Conservation (phyloP, 208 protist genomes). For the Wallacemonas sp. region DNA sequence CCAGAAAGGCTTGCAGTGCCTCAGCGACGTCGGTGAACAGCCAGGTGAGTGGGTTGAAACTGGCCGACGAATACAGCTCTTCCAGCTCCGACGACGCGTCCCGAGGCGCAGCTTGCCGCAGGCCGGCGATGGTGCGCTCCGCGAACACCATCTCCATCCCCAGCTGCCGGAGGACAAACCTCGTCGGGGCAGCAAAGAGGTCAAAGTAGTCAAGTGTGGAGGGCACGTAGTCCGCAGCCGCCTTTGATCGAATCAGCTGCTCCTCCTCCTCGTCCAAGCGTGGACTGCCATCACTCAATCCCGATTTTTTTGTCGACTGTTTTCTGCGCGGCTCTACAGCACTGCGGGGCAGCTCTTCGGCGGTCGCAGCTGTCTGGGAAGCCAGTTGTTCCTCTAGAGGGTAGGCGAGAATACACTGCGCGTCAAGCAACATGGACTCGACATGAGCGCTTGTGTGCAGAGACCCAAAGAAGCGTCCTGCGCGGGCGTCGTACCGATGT, state of each 20-base stretch:
- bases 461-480: too few relatives aligned
- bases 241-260: slow-evolving; percentile 15
- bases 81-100: slow-evolving; percentile 13
- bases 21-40: slow-evolving; percentile 16
- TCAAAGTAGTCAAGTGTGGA: slow-evolving; percentile 25
- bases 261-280: slow-evolving; percentile 31
- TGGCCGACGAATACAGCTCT: slow-evolving; percentile 25
- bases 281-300: neutral
- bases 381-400: neutral
- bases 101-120: slow-evolving; percentile 32
- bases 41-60: slow-evolving; percentile 33
- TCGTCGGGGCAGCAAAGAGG: slow-evolving; percentile 30
- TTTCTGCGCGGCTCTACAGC: too few relatives aligned
- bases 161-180: slow-evolving; percentile 63
- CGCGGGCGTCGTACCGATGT: neutral
- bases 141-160: slow-evolving; percentile 76
- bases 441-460: neutral
- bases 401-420: slow-evolving; percentile 3
- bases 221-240: slow-evolving; percentile 29
- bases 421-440: neutral
- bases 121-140: slow-evolving; percentile 24
- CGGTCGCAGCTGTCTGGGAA: too few relatives aligned
- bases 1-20: neutral
- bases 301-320: too few relatives aligned
- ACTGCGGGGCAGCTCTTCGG: too few relatives aligned